phyloP scores from a whole-genome alignment of 1,284 basidiomycete species.

The Termitomyces sp. region DNA sequence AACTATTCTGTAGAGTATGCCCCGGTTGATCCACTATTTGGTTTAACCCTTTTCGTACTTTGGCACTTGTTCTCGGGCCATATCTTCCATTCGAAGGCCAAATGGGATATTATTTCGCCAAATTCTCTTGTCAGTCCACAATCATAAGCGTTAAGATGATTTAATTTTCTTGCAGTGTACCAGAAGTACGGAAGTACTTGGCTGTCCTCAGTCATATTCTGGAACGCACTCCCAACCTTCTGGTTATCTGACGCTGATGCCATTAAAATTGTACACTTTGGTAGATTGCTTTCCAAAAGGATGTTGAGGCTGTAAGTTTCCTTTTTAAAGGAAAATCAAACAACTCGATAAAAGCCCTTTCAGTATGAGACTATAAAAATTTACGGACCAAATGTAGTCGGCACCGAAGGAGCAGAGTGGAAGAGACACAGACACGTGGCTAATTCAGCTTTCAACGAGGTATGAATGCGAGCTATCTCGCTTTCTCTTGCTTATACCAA shows the following conservation, averaged over 20 bases:
- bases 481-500: background rate
- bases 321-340: background rate
- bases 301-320: conserved; percentile 26
- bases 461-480: conserved; percentile 8
- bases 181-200: conserved; percentile 31
- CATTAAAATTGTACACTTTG: conserved; percentile 28
- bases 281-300: conserved; percentile 32
- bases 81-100: conserved; percentile 29
- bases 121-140: conserved; percentile 28
- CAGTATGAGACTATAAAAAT: conserved; percentile 32
- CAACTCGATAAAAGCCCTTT: background rate
- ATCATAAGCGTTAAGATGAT: background rate
- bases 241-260: conserved; percentile 41
- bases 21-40: conserved; percentile 23
- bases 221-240: conserved; percentile 22
- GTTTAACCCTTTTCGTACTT: conserved; percentile 27
- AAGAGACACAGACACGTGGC: conserved; percentile 37
- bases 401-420: conserved; percentile 39
- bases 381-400: conserved; percentile 36
- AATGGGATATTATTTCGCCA: conserved; percentile 27
- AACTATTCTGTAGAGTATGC: conserved; percentile 13
- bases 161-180: conserved; percentile 26
- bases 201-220: conserved; percentile 28
- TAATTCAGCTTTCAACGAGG: conserved; percentile 37
- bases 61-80: conserved; percentile 21